These are phyloP conservation scores for Phalaenopsis equestris DNA, from an alignment of 106 monocot species.

Conservation along the genomic window DNA sequence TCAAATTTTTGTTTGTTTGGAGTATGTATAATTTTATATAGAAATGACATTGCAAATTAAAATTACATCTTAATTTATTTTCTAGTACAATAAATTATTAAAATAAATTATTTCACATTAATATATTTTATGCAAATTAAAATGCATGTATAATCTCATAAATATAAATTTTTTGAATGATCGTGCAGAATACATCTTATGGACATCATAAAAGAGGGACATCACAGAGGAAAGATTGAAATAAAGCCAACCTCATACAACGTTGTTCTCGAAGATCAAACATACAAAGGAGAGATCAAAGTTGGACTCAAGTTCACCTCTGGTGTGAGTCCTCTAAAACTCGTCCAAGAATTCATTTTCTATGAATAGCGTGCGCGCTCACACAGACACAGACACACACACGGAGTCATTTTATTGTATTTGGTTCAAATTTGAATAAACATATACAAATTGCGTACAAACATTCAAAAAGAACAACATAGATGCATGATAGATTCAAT, in stretches of 20 bases:
- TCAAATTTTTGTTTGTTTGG: no score
- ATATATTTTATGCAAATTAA: background rate
- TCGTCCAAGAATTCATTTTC: no score
- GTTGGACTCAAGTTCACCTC: conserved; percentile 57
- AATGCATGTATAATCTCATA: background rate
- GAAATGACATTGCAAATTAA: no score
- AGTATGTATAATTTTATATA: no score
- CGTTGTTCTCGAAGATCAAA: conserved; percentile 49
- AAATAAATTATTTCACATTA: background rate
- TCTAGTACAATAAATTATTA: background rate
- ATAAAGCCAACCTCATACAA: conserved; percentile 63
- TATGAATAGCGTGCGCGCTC: no score
- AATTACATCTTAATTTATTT: no score
- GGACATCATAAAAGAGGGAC: conserved; percentile 45
- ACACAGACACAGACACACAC: no score
- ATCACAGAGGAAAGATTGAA: conserved; percentile 23
- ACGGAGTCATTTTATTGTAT: no score
- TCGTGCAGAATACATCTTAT: conserved; percentile 43
- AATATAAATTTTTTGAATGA: background rate
- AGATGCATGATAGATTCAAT: no score
- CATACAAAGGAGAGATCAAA: conserved; percentile 61
- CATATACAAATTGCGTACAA: no score
- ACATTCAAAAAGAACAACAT: no score
- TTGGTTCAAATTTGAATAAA: no score
- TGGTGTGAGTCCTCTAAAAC: conserved; percentile 19